Conservation (phyloP, 83 land plant genomes). For the Picea abies region DNA sequence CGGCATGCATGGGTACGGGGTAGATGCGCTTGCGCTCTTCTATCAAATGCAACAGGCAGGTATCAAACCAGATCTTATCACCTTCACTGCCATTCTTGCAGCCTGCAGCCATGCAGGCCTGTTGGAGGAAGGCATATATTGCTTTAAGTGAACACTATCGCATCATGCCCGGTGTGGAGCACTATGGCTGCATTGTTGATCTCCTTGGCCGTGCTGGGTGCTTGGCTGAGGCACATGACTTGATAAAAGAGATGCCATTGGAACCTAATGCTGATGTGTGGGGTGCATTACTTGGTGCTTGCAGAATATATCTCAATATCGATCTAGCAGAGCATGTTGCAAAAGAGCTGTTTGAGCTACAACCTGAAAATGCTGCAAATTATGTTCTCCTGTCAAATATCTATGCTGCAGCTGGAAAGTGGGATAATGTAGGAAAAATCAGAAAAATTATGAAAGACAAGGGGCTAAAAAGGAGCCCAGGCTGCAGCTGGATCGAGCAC, state of each 20-base stretch:
- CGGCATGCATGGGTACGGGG: conserved; percentile 13
- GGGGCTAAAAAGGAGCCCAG: too few relatives aligned
- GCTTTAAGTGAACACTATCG: conserved; percentile 24
- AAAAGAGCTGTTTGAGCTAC: conserved; percentile 24
- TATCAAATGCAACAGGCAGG: conserved; percentile 20
- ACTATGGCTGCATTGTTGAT: conserved; percentile 54
- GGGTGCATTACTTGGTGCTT: conserved; percentile 43
- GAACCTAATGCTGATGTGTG: conserved; percentile 34
- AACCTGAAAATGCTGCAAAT: conserved; percentile 30
- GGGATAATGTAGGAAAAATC: too few relatives aligned
- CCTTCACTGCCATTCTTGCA: conserved; percentile 38
- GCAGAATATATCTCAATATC: conserved; percentile 37
- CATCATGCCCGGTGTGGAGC: conserved; percentile 31
- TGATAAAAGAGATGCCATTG: conserved; percentile 38
- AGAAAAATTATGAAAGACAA: too few relatives aligned
- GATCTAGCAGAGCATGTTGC: conserved; percentile 33
- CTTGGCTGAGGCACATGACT: conserved; percentile 30
- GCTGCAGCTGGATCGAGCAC: background rate
- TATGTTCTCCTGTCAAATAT: conserved; percentile 22
- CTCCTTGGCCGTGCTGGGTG: conserved; percentile 53
- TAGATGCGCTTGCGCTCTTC: background rate
- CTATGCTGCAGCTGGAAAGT: too few relatives aligned
- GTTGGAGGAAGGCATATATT: conserved; percentile 32
- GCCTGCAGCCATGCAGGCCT: conserved; percentile 55
- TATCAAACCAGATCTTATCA: conserved; percentile 33